phyloP scores from a whole-genome alignment of 495 filamentous ascomycete genomes.

The Penicillium taxi region DNA sequence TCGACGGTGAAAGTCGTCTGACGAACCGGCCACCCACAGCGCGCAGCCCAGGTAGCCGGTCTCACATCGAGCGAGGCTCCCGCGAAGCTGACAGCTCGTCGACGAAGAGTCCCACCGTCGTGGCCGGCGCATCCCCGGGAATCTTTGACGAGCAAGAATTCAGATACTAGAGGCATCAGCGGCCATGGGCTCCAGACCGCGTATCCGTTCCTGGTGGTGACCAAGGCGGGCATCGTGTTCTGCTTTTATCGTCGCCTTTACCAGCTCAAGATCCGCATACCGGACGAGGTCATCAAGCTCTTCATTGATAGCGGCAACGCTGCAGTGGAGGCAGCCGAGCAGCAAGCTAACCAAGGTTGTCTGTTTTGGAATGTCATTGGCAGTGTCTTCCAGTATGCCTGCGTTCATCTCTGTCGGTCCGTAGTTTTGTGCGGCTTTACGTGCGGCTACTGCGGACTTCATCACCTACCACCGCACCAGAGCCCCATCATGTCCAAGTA shows the following conservation, averaged over 20 bases:
- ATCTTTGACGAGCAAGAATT: slow-evolving; percentile 26
- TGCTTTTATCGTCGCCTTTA: slow-evolving; percentile 27
- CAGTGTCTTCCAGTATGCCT: slow-evolving; percentile 25
- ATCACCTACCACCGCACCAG: slow-evolving; percentile 6
- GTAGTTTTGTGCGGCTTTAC: slow-evolving; percentile 13
- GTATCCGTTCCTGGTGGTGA: slow-evolving; percentile 23
- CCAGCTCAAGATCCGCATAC: slow-evolving; percentile 17
- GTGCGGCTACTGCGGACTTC: slow-evolving; percentile 21
- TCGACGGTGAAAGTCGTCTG: slow-evolving; percentile 5
- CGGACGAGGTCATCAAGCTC: slow-evolving; percentile 13
- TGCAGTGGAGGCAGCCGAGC: slow-evolving; percentile 18
- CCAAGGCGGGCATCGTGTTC: slow-evolving; percentile 23
- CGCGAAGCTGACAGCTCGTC: slow-evolving; percentile 9
- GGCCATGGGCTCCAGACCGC: slow-evolving; percentile 20
- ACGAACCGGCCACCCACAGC: neutral
- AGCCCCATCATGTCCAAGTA: slow-evolving; percentile 17
- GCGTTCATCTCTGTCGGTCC: slow-evolving; percentile 10
- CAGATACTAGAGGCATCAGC: slow-evolving; percentile 24
- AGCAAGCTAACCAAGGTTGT: slow-evolving; percentile 18
- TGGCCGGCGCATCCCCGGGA: slow-evolving; percentile 14
- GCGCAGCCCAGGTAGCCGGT: slow-evolving; percentile 2
- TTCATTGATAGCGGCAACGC: slow-evolving; percentile 20
- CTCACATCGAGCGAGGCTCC: slow-evolving; percentile 5
- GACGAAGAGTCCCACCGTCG: slow-evolving; percentile 12
- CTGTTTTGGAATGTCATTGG: slow-evolving; percentile 27